A percentile compares a stretch with the other conserved stretches of the same genome.
Conservation (phyloP, 768 basidiomycete species). For the Neoboletus magnificus region DNA sequence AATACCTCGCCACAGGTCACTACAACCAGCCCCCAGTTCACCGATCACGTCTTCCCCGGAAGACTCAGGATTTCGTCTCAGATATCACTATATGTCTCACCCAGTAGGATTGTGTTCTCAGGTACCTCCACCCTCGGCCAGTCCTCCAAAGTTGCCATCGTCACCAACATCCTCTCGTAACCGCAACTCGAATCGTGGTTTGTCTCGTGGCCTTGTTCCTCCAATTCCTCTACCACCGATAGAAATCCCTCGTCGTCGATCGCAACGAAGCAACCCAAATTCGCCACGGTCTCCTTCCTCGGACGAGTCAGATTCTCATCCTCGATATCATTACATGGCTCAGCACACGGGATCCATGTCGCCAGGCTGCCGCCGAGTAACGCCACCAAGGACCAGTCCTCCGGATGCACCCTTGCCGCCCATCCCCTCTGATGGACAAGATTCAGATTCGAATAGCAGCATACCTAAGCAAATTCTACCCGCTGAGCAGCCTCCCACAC, state of each 20-base stretch:
- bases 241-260: neutral
- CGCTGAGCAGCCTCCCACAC: constrained; percentile 3
- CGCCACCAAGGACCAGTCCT: constrained; percentile 11
- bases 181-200: neutral
- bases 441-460: neutral
- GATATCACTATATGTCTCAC: constrained; percentile 5
- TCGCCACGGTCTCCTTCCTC: constrained; percentile 5
- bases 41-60: constrained; percentile 19
- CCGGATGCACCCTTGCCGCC: constrained; percentile 23
- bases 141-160: neutral
- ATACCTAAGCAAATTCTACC: neutral
- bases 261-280: neutral
- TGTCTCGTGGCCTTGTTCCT: neutral
- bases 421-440: constrained; percentile 13
- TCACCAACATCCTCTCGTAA: neutral
- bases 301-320: constrained; percentile 3
- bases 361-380: constrained; percentile 1
- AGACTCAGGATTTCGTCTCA: constrained; percentile 6
- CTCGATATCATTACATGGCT: constrained; percentile 1
- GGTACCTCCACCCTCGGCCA: neutral
- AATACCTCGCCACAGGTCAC: constrained; percentile 10
- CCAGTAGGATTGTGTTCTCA: neutral
- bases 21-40: constrained; percentile 5
- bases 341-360: neutral
- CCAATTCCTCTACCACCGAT: neutral